Base-by-base conservation (phyloP, 345 rosid genomes). In the Garcia nutans region DNA sequence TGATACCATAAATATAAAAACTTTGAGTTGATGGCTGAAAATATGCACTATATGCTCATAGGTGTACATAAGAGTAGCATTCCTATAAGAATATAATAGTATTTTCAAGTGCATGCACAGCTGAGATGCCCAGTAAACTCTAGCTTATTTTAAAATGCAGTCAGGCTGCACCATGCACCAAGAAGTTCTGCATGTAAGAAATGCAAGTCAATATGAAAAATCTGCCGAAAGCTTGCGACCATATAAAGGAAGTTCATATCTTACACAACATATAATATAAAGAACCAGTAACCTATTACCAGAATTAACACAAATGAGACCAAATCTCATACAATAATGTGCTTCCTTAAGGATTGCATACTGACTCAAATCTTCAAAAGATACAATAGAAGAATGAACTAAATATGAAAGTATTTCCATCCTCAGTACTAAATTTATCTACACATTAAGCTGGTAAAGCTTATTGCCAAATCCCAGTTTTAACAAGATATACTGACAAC, bases 1-100 rank as follows among this genome's bases (percentile, higher is more conserved):
- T 96, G 84, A 73, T 37, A 75, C 59, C 70, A 57, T 84, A 73
- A 79, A 56, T 44, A 77, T 70, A 56, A 37, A 5, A 47, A 69
- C 68, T 49, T 62, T 17, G 58, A 41, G 74, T 45, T 22, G 76
- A 70, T 67, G 33, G 72, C 64, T 57, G 65, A 45, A 67, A 66
- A 56, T 50, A 73, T 65, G 45, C 11, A 31, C 20, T 26, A 61
- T 11, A 50, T 15, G 28, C 59, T 60, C 49, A 63, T 28, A 45
- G 8, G 24, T 41, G 19, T 55, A 23, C 10, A 41, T 26, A 70
- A n/a, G 31, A 70, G 37, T 56, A 23, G 31, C 50, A 56, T 54
- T 33, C 37, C 37, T 13, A 20, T 41, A 44, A 59, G 8, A 24
- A 8, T 33, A 41, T 7, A 26, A 24, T 17, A 26, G 59, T 28